These are phyloP conservation scores for Starmerella bacillaris DNA, from an alignment of 805 yeast genomes.

Conservation along the genomic window DNA sequence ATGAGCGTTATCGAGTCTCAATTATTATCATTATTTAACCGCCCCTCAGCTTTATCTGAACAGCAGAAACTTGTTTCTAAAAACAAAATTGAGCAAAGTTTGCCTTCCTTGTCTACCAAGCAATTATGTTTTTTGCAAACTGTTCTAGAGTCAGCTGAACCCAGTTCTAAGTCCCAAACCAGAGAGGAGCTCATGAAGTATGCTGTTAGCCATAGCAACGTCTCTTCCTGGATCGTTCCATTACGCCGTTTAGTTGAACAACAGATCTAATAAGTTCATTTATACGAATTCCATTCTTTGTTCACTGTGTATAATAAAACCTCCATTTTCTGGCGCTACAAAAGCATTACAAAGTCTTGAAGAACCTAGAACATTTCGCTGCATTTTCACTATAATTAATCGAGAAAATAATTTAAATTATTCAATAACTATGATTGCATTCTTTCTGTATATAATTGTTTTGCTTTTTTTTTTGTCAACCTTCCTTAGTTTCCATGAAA, in stretches of 20 bases:
- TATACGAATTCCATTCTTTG: too few species aligned
- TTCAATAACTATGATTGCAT: too few species aligned
- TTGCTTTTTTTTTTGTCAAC: too few species aligned
- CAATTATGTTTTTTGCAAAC: slow-evolving; percentile 5
- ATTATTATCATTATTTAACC: not conserved
- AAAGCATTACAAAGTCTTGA: too few species aligned
- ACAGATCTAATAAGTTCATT: slow-evolving; percentile 2
- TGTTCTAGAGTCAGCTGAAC: slow-evolving; percentile 7
- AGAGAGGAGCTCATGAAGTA: slow-evolving; percentile 13
- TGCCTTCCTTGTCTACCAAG: slow-evolving; percentile 2
- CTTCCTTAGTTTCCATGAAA: too few species aligned
- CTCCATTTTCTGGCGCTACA: too few species aligned
- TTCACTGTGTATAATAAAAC: too few species aligned
- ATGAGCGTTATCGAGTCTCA: not conserved
- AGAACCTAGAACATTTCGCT: too few species aligned
- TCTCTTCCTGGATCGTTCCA: slow-evolving; percentile 50
- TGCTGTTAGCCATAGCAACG: slow-evolving; percentile 41
- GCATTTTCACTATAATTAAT: too few species aligned
- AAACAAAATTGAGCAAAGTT: slow-evolving; percentile 1
- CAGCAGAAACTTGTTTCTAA: not conserved
- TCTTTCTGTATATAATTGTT: too few species aligned
- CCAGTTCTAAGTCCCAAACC: slow-evolving; percentile 17
- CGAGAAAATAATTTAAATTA: too few species aligned
- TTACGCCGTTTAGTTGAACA: slow-evolving; percentile 36
- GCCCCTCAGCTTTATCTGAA: not conserved